Evolutionary conservation across 148 eudicot species (phyloP), one percentile per base, ranked within the genome.

Genomic region (Persicaria tinctoria): DNA sequence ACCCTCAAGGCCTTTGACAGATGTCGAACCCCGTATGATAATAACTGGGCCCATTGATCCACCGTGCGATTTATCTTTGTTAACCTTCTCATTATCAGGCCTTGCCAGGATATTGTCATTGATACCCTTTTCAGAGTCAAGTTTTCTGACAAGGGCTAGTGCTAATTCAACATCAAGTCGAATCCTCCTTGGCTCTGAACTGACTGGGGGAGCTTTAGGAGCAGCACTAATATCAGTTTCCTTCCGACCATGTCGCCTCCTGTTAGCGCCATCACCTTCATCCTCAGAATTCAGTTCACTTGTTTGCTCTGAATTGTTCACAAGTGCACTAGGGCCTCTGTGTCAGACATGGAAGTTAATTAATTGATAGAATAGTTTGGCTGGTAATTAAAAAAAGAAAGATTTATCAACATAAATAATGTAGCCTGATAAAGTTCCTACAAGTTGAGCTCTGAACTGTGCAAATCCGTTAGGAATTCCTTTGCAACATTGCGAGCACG

Each of bases 1-100:
- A 16, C 97, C 98, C 79, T 95, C 97, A 41, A 95, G 93, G 68
- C 98, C 97, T 83, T 90, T 95, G 54, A 90, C 89, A 74, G 97
- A 79, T 45, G 86, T 82, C 74, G 84, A 85, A 50, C 98, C 96
- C 5, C 98, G 86, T 51, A 95, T 32, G 41, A 32, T 32, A 94
- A 64, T 91, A 83, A 56, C 96, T 0, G 97, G 98, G 46, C 98
- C 98, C 80, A 85, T 82, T 41, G 93, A 91, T 77, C 92, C 87
- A 80, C 89, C 80, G 77, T 87, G 98, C 10, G 90, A 85, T 82
- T 89, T 91, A 68, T 53, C 57, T 16, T 16, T 10, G 57, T 10
- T 16, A 10, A 80, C 78, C 74, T 95, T 88, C 12, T 88, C 93
- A 74, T 86, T 86, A 78, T 94, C 97, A 79, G 83, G 82, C 73